Conservation (phyloP, 2,329 filamentous ascomycete species). For the Gnomoniopsis smithogilvyi region DNA sequence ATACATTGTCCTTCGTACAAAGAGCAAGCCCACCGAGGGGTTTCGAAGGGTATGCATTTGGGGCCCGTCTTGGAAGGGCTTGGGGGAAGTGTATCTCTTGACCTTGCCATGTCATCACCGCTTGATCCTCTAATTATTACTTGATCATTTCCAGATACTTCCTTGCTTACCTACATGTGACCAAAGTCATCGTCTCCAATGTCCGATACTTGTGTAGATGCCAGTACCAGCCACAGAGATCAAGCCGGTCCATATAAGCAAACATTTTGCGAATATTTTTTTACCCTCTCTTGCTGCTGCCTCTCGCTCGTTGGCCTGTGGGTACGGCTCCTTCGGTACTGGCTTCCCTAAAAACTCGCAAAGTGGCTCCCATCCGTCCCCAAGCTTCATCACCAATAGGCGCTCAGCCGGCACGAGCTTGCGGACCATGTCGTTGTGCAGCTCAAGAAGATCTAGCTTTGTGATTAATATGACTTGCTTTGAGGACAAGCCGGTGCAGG, state of each 20-base stretch:
- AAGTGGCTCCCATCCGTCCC: conserved; percentile 5
- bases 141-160: neutral
- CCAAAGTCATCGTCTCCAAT: neutral
- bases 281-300: neutral
- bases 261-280: neutral
- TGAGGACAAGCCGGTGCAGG: too few relatives aligned
- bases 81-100: too few relatives aligned
- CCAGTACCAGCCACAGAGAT: neutral
- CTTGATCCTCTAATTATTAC: too few relatives aligned
- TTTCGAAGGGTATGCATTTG: too few relatives aligned
- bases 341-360: conserved; percentile 1
- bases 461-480: too few relatives aligned
- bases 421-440: conserved; percentile 6
- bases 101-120: too few relatives aligned
- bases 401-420: neutral
- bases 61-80: too few relatives aligned
- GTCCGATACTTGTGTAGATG: neutral
- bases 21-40: too few relatives aligned
- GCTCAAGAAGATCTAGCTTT: conserved; percentile 5
- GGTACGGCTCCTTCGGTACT: neutral
- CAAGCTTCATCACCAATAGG: conserved; percentile 5
- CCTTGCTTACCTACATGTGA: neutral
- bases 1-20: too few relatives aligned
- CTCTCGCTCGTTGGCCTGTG: neutral
- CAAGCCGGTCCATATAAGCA: neutral